Conservation (phyloP, 306 rosid genomes). For the Comarum palustre region DNA sequence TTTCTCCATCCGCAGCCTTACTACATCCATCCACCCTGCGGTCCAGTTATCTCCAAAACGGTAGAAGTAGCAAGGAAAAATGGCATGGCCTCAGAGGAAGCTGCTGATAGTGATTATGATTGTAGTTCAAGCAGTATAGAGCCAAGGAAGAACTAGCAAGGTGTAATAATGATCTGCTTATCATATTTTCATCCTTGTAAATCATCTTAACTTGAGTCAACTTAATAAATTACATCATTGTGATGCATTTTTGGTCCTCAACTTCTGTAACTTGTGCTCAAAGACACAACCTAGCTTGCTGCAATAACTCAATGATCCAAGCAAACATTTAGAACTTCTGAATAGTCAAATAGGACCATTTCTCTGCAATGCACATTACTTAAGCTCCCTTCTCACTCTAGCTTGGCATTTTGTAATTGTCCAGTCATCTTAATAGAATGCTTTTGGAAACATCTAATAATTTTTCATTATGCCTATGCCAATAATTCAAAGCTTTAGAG, state of each 20-base stretch:
- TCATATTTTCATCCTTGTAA: neutral
- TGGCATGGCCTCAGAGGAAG: slow-evolving; percentile 35
- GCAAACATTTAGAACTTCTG: neutral
- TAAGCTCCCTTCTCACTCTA: neutral
- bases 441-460: neutral
- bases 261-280: slow-evolving; percentile 1
- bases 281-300: slow-evolving; percentile 5
- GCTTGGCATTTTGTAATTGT: neutral
- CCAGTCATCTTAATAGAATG: neutral
- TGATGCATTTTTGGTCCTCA: slow-evolving; percentile 19
- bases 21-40: slow-evolving; percentile 31
- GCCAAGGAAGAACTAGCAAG: slow-evolving; percentile 29
- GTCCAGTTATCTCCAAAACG: slow-evolving; percentile 32
- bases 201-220: neutral
- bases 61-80: slow-evolving; percentile 39
- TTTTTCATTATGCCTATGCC: neutral
- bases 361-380: neutral
- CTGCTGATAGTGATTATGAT: slow-evolving; percentile 39
- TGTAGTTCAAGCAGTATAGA: slow-evolving; percentile 46
- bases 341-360: neutral
- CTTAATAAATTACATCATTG: slow-evolving; percentile 11
- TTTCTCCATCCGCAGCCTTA: slow-evolving; percentile 55
- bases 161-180: slow-evolving; percentile 18
- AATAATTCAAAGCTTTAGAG: neutral
- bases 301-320: neutral